These are phyloP conservation scores for Monosporascus sp. DNA, from an alignment of 2,329 filamentous ascomycete genomes.

Conservation along the genomic window DNA sequence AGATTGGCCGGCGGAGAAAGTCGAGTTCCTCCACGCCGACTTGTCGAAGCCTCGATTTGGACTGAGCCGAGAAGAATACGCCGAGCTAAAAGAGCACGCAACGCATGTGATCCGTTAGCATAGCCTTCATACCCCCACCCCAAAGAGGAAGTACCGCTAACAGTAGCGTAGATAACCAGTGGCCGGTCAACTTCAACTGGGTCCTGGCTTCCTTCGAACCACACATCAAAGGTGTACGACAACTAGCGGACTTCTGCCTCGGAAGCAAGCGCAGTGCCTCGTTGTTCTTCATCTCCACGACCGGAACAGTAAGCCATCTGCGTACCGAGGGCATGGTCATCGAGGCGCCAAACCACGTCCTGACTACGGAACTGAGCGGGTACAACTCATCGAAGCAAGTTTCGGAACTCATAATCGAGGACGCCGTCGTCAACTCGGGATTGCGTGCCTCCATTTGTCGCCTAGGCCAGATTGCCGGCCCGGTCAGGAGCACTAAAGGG, in stretches of 20 bases:
- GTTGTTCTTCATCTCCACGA: constrained; percentile 7
- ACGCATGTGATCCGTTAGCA: constrained; percentile 6
- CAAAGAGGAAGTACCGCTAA: neutral
- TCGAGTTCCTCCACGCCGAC: constrained; percentile 11
- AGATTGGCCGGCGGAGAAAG: constrained; percentile 1
- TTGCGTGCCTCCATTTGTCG: constrained; percentile 3
- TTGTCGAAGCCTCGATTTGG: constrained; percentile 5
- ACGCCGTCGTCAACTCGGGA: constrained; percentile 1
- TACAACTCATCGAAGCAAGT: constrained; percentile 9
- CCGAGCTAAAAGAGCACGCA: neutral
- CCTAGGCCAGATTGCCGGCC: constrained; percentile 3
- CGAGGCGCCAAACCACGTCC: constrained; percentile 2
- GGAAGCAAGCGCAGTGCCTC: constrained; percentile 1
- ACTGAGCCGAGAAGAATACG: constrained; percentile 3
- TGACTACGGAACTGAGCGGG: constrained; percentile 1
- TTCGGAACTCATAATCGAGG: constrained; percentile 2
- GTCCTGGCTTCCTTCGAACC: constrained; percentile 25
- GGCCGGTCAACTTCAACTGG: constrained; percentile 33
- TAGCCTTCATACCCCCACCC: too few relatives aligned
- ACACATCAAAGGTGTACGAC: constrained; percentile 31
- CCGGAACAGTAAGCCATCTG: constrained; percentile 1
- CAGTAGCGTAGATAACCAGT: constrained; percentile 26
- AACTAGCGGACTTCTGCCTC: constrained; percentile 23
- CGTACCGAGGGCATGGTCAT: constrained; percentile 1
- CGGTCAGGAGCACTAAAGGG: constrained; percentile 1